These are phyloP conservation scores for Fusarium sp. DNA, from an alignment of 2,329 filamentous ascomycete genomes.

Conservation along the genomic window DNA sequence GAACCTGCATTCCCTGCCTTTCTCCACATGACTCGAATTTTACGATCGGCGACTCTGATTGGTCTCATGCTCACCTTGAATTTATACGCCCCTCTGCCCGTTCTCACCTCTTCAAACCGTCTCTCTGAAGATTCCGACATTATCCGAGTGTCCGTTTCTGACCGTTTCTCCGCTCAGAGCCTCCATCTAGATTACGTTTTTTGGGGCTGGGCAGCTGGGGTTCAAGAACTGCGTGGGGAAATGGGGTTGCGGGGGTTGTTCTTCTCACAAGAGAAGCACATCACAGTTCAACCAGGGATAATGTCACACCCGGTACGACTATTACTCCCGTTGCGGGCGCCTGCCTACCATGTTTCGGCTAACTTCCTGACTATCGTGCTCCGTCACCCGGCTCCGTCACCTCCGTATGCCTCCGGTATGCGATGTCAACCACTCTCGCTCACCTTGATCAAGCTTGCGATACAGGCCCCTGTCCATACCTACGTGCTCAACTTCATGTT, in stretches of 20 bases:
- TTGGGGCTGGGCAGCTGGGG: slow-evolving; percentile 26
- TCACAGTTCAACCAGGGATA: slow-evolving; percentile 2
- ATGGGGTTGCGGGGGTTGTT: slow-evolving; percentile 22
- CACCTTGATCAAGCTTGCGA: slow-evolving; percentile 9
- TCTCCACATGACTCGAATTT: slow-evolving; percentile 17
- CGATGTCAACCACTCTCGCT: slow-evolving; percentile 6
- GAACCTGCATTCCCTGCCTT: slow-evolving; percentile 23
- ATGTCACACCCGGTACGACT: slow-evolving; percentile 14
- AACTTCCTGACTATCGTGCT: slow-evolving; percentile 41
- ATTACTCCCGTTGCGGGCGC: slow-evolving; percentile 35
- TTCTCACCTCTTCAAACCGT: slow-evolving; percentile 20
- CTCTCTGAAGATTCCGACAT: slow-evolving; percentile 29
- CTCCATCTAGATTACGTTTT: slow-evolving; percentile 42
- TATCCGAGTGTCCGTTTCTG: slow-evolving; percentile 34
- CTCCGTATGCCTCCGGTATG: slow-evolving; percentile 33
- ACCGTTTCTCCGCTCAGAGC: slow-evolving; percentile 34
- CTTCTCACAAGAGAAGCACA: neutral
- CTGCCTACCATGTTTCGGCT: slow-evolving; percentile 36
- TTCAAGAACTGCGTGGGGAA: slow-evolving; percentile 30
- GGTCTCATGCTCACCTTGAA: slow-evolving; percentile 23
- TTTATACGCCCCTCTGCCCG: slow-evolving; percentile 9
- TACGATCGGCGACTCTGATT: slow-evolving; percentile 13
- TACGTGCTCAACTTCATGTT: neutral
- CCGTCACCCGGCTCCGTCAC: slow-evolving; percentile 31
- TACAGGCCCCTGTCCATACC: neutral